phyloP scores from a whole-genome alignment of 306 rosid species.

The Citrullus mucosospermus region DNA sequence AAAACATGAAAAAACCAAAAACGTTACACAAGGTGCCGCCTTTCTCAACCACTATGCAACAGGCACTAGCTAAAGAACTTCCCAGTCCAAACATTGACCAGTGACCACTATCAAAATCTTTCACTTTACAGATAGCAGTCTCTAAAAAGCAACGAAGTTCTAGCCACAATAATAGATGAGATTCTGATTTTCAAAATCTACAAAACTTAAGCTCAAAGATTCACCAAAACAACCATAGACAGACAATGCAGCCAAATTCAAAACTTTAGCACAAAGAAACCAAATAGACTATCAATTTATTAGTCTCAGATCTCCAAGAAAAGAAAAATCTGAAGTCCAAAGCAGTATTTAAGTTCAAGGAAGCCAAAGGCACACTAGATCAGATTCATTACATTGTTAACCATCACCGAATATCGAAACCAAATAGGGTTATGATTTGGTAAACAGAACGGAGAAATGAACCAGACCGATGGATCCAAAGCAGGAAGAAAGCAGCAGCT shows the following conservation, averaged over 20 bases:
- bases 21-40: neutral
- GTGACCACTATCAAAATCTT: neutral
- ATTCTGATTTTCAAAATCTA: neutral
- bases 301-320: neutral
- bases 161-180: neutral
- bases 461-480: neutral
- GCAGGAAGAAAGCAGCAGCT: neutral
- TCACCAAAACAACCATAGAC: neutral
- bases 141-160: neutral
- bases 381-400: neutral
- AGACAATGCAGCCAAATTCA: neutral
- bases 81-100: neutral
- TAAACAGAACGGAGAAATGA: neutral
- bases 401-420: neutral
- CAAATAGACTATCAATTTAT: neutral
- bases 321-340: neutral
- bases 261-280: neutral
- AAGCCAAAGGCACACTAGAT: neutral
- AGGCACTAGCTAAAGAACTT: neutral
- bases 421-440: neutral
- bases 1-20: neutral
- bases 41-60: neutral
- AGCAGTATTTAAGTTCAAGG: neutral
- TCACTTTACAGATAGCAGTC: neutral
- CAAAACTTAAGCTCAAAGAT: neutral